Evolutionary conservation across 2,329 filamentous ascomycete genomes (phyloP), one percentile per base, ranked within the genome.

Genomic region (Ophiostoma sp.): DNA sequence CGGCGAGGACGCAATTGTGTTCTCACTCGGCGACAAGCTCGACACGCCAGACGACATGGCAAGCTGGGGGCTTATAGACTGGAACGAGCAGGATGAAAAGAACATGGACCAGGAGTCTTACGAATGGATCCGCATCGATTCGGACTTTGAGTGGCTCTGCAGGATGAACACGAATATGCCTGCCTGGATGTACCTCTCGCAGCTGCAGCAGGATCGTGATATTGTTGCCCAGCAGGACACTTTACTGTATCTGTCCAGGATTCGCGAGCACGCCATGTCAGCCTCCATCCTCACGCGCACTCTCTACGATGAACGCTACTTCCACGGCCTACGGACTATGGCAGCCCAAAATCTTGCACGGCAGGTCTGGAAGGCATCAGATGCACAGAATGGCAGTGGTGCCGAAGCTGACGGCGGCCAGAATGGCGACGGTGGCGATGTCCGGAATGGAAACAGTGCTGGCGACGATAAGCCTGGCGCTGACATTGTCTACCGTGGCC

Each of bases 71-170:
- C 82, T 99, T 5, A 86, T 87, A 5, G 94, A 98, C 72, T 99
- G 94, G 93, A 89, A 91, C 64, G 86, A 90, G 70, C 92, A 96
- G 68, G 92, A 94, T 16, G 93, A 98, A 77, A 85, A 89, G 47
- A 88, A 88, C 74, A 98, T 99, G 93, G 92, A 95, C 68, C 88
- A 93, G 72, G 95, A 99, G 76, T 96, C 92, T 0, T 99, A 97
- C 75, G 95, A 99, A 77, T 99, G 96, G 95, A 96, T 99, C 73
- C 89, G 95, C 27, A 91, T 98, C 79, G 95, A 99, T 77, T 93
- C 94, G 16, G 96, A 99, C 78, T 98, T 98, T 73, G 95, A 99
- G 77, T 99, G 95, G 95, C 89, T 97, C 69, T 95, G 91, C 78
- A 89, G 89, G 73, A 91, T 96, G 78, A 88, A 89, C 70, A 82